Evolutionary conservation across 2,329 filamentous ascomycete species (phyloP).

Genomic region (Cercospora sp.): DNA sequence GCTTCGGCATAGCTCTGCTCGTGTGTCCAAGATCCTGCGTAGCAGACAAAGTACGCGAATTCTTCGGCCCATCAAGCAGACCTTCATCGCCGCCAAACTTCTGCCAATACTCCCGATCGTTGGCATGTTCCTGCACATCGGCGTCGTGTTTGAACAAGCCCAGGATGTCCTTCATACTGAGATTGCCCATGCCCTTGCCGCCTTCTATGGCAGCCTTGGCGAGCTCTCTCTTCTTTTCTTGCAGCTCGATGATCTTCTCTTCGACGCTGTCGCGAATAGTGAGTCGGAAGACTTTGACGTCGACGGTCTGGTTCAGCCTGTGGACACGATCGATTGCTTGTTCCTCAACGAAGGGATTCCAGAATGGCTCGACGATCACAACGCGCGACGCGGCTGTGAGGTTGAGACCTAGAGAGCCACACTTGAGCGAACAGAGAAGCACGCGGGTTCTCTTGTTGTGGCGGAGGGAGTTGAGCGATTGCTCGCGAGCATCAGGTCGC

Average conservation of each 20-base stretch:
- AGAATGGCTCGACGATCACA: conserved; percentile 95
- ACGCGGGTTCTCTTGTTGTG: conserved; percentile 74
- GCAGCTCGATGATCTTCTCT: conserved; percentile 88
- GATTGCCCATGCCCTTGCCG: conserved; percentile 74
- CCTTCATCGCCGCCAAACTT: conserved; percentile 38
- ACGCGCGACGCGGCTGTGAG: conserved; percentile 90
- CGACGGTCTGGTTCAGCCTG: conserved; percentile 92
- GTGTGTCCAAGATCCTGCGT: conserved; percentile 14
- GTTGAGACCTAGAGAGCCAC: conserved; percentile 89
- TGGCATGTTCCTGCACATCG: conserved; percentile 46
- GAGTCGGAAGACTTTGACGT: conserved; percentile 93
- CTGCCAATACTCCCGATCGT: conserved; percentile 44
- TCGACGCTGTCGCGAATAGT: conserved; percentile 86
- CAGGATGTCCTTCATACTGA: conserved; percentile 91
- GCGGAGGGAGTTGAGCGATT: conserved; percentile 74
- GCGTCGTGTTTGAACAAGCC: conserved; percentile 78
- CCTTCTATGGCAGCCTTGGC: conserved; percentile 90
- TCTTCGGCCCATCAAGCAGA: conserved; percentile 37
- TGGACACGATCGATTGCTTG: conserved; percentile 98
- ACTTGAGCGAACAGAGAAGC: conserved; percentile 89
- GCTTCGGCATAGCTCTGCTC: conserved; percentile 21
- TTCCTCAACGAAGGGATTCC: conserved; percentile 97
- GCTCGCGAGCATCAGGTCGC: conserved; percentile 89
- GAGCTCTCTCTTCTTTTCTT: conserved; percentile 88
- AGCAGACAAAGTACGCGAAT: conserved; percentile 4